Evolutionary conservation across 73 alveolate genomes (phyloP), one percentile per base, ranked within the genome.

Genomic region (Paramecium caudatum): DNA sequence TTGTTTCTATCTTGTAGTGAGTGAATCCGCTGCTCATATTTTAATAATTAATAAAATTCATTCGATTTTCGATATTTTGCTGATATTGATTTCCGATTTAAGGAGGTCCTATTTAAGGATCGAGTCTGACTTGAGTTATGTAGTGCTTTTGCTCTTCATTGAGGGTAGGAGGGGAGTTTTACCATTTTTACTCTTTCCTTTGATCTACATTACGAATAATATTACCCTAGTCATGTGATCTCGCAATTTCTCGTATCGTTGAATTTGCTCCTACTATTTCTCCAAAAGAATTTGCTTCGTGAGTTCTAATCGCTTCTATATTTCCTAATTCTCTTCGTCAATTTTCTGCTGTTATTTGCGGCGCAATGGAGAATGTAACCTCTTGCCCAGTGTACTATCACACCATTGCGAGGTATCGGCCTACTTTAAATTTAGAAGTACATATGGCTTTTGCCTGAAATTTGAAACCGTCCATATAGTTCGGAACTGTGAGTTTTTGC

Each of bases 191-290:
- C 6, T 41, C 49, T 41, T 7, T 7, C 6, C 15, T 7, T 7
- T 7, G 10, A 7, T 41, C 6, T 7, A 41, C 10, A 41, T 7
- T 7, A 7, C 6, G 10, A 7, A 41, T 9, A 12, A 48, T 41
- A 39, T n/a, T 74, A 74, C 88, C 19, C 68, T 9, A 74, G 88
- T 74, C 88, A 74, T 74, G 12, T 74, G 88, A 74, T 74, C 33
- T 19, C 47, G 17, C n/a, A 74, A 43, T 47, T 74, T 74, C 55
- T 74, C 62, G 21, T 74, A 74, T 74, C 43, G 36, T 6, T 32
- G 32, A 16, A 74, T 74, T 17, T 74, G 47, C 19, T 74, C 88
- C 21, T 74, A 43, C 32, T 74, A 74, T 47, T 74, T 74, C 21
- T 74, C 88, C 19, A 74, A 39, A 21, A 45, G 15, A 27, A 74